Base-by-base conservation (phyloP, 2,329 filamentous ascomycete species). In the Cadophora malorum region DNA sequence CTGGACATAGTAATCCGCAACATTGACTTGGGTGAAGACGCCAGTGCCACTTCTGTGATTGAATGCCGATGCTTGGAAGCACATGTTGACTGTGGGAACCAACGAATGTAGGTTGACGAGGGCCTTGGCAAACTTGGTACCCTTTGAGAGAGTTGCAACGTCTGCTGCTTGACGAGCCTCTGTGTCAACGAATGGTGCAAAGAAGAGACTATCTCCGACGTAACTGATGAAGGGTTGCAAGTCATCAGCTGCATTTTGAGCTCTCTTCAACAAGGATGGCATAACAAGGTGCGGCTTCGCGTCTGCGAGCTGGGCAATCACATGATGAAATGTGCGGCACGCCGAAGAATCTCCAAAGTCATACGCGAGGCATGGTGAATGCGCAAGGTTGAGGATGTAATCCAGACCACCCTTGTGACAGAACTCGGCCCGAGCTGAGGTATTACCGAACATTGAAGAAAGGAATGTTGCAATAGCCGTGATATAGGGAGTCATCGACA, bases 381-480 rank as follows among this genome's bases (percentile, higher is more conserved):
- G 92, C 50, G 91, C 91, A 65, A 97, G 88, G 76, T 97, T 93
- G 64, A 99, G 83, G 23, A 98, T 83, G 62, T 91, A 84, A 78
- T 97, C 93, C 28, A 95, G 88, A 7, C 93, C 96, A 67, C 94
- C 93, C 61, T 86, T 86, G 65, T 91, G 88, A 70, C 96, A 88
- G 75, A 97, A 95, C 28, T 86, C 85, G 21, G 72, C 69, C 14
- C 77, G 74, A 28, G 76, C 72, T 6, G 75, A 70, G 3, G 72
- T 69, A 59, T 78, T 78, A 21, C 68, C 69, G 47, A 79, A 72
- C 49, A 79, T 72, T 1, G 72, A 76, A 10, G 80, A 79, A 56
- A 99, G 80, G 78, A 99, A 99, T 61, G 88, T 91, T 68, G 91
- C 86, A 47, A 93, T 83, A 28, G 91, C 91, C 74, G 88, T 88